These are phyloP conservation scores for Neonectria faginata DNA, from an alignment of 2,329 filamentous ascomycete genomes.

Conservation along the genomic window DNA sequence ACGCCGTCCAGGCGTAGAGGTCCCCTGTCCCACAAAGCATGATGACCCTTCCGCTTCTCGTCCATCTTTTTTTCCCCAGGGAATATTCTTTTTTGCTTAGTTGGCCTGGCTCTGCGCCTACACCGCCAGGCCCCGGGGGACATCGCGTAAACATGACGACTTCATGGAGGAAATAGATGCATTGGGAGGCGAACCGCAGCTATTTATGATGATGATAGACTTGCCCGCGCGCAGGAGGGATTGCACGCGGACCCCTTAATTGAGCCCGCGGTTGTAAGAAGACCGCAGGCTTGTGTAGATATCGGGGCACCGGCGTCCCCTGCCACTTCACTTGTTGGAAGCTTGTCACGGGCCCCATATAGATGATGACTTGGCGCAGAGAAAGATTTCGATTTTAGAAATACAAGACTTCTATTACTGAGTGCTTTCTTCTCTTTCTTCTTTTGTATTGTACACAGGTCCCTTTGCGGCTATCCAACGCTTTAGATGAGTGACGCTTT, in stretches of 20 bases:
- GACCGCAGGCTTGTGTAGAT: conserved; percentile 43
- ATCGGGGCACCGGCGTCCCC: conserved; percentile 36
- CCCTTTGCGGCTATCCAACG: not conserved
- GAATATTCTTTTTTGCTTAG: conserved; percentile 31
- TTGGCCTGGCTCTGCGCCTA: conserved; percentile 20
- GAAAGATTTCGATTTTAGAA: conserved; percentile 35
- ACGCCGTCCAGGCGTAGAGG: conserved; percentile 77
- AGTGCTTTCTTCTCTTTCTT: conserved; percentile 1
- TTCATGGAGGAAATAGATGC: conserved; percentile 42
- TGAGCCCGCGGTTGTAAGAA: conserved; percentile 36
- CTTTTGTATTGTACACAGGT: conserved; percentile 18
- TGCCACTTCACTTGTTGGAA: conserved; percentile 31
- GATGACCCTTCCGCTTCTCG: conserved; percentile 35
- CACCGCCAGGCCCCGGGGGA: conserved; percentile 29
- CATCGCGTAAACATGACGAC: conserved; percentile 40
- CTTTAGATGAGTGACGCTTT: not conserved
- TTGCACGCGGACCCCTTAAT: conserved; percentile 40
- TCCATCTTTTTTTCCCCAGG: conserved; percentile 25
- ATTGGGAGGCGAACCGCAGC: conserved; percentile 41
- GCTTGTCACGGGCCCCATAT: conserved; percentile 38
- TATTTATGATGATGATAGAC: conserved; percentile 44
- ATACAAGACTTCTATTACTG: conserved; percentile 40
- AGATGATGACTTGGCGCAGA: conserved; percentile 37
- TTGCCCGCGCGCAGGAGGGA: conserved; percentile 36
- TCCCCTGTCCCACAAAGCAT: conserved; percentile 8